Base-by-base conservation (phyloP, 2,329 filamentous ascomycete genomes). In the Dothistroma septosporum region DNA sequence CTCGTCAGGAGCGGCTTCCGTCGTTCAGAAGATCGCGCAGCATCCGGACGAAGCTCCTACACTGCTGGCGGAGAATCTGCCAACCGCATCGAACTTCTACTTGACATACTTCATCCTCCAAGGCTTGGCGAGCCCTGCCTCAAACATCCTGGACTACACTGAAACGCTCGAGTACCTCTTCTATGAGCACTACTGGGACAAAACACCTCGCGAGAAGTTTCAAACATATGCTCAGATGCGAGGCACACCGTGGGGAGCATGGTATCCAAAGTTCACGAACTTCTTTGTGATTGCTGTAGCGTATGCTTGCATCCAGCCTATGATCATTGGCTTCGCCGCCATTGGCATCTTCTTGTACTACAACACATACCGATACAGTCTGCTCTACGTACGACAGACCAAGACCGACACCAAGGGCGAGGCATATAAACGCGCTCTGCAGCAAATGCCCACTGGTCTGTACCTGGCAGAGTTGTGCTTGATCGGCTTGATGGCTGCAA, bases 381-480 rank as follows among this genome's bases (percentile, higher is more conserved):
- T 80, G 64, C 74, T 81, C 11, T 82, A 79, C 66, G 77, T 79
- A 12, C 53, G 66, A 28, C 78, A 78, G 67, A 77, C 77, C 61
- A 77, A 77, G 59, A 74, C 79, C 56, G 79, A 82, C 61, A 81
- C 79, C 31, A 76, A 77, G 63, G 79, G 79, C 46, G 74, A 74
- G 16, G 74, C 75, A 2, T 81, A 81, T 66, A 74, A 76, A 57
- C 76, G 77, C 28, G 79, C 79, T 4, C 63, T 82, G 28, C 75
- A 78, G 59, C 79, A 81, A 53, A 73, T 81, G 37, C 75, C 77
- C 10, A 77, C 76, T 4, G 79, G 79, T 55, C 70, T 81, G 16
- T 82, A 81, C 58, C 71, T 82, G 4, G 77, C 78, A 9, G 76
- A 80, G 61, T 69, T 78, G n/a, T 79, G 78, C 61, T 70, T 81